Base-by-base conservation (phyloP, 2,329 filamentous ascomycete species). In the Colletotrichum orchidophilum region DNA sequence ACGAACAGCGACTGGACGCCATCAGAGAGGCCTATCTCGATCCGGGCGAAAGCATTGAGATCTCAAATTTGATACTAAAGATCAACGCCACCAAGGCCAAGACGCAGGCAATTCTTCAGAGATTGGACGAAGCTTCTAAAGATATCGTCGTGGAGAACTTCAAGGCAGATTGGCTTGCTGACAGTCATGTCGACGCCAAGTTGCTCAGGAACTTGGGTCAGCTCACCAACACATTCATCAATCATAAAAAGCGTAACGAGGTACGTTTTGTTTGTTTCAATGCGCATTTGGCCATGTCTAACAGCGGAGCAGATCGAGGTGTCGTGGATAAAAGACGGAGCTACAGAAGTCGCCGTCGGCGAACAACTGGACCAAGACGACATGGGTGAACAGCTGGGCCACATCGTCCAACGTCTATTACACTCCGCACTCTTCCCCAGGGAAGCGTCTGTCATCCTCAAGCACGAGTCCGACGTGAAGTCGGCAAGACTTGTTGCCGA, bases 11-110 rank as follows among this genome's bases (percentile, higher is more conserved):
- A 33, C 63, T 84, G 18, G 76, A 76, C 18, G 65, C 65, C 13
- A 76, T 84, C 31, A 63, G 60, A 11, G 24, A 42, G 24, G 15
- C 58, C 54, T 49, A 53, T 24, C 53, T 53, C 12, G 31, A 58
- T 53, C 31, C 75, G 77, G 31, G 81, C 31, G 82, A 81, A 64
- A 80, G 78, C 66, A 80, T 86, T 35, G 83, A 83, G 61, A 73
- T 83, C 9, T 73, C 74, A 1, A 60, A 73, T 11, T 76, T 74
- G 1, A 73, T 73, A 6, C 63, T 86, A 13, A 81, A 79, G 7
- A 77, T 86, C 24, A 69, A 78, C 13, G 81, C 81, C 1, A 80
- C 81, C 3, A 80, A 79, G 64, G 73, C 76, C 5, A 80, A 81
- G 26, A 78, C 79, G 33, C 78, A 82, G 24, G 75, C 76, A 5